Evolutionary conservation across 2,329 filamentous ascomycete species (phyloP).

Genomic region (Macroventuria anomochaeta): DNA sequence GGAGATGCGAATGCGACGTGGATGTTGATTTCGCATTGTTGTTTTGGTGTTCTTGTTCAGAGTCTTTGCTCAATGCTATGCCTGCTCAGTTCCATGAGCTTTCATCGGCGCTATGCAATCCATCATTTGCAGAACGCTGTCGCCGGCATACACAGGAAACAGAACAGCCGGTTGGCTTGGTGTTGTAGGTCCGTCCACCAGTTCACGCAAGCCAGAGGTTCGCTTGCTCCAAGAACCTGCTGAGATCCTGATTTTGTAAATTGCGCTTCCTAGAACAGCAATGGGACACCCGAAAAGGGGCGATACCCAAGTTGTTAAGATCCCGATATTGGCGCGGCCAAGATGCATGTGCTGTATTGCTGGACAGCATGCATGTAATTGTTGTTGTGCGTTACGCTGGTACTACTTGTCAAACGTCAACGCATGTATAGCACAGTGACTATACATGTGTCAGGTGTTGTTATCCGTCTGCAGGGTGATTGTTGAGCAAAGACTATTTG

Average conservation of each 20-base stretch:
- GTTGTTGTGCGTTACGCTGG: not conserved
- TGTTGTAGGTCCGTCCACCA: too few relatives aligned
- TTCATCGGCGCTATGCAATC: too few relatives aligned
- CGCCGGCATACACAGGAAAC: not conserved
- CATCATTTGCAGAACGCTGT: not conserved
- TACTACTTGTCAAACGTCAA: conserved; percentile 3
- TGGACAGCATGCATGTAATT: too few relatives aligned
- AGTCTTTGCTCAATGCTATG: not conserved
- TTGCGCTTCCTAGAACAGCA: not conserved
- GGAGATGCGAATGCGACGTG: not conserved
- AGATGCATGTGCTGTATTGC: not conserved
- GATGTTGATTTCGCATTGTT: not conserved
- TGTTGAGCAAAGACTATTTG: not conserved
- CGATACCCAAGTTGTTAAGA: not conserved
- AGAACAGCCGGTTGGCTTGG: not conserved
- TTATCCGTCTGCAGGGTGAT: not conserved
- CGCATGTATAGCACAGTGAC: not conserved
- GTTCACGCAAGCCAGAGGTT: conserved; percentile 3
- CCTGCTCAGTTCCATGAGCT: not conserved
- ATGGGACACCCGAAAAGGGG: too few relatives aligned
- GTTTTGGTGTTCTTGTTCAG: not conserved
- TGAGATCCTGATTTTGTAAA: conserved; percentile 2
- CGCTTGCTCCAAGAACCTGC: not conserved
- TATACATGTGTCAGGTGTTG: not conserved
- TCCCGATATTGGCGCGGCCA: not conserved